Conservation (phyloP, 805 yeast species). For the Hanseniaspora vineae region DNA sequence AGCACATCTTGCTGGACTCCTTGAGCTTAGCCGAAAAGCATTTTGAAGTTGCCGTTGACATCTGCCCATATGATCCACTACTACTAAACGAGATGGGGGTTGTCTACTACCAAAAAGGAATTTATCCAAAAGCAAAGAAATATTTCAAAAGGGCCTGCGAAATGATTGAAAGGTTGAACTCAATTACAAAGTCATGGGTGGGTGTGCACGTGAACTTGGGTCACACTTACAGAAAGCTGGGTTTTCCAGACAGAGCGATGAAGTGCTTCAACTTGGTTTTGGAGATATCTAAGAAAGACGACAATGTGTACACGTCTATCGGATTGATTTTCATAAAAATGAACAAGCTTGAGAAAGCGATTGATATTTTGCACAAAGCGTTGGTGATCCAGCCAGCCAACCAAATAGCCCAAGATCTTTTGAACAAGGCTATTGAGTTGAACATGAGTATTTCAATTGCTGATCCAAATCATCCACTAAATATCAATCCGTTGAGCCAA, state of each 20-base stretch:
- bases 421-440: conserved; percentile 64
- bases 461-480: conserved; percentile 21
- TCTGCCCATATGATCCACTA: conserved; percentile 79
- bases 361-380: conserved; percentile 68
- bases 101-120: conserved; percentile 64
- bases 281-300: conserved; percentile 53
- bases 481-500: conserved; percentile 4
- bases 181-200: conserved; percentile 73
- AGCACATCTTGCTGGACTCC: conserved; percentile 79
- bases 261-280: conserved; percentile 67
- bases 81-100: conserved; percentile 89
- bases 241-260: conserved; percentile 51
- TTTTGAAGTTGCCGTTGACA: conserved; percentile 54
- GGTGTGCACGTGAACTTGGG: conserved; percentile 81
- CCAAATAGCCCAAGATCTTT: conserved; percentile 69
- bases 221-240: conserved; percentile 67
- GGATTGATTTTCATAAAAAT: conserved; percentile 70
- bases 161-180: conserved; percentile 53
- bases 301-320: conserved; percentile 68
- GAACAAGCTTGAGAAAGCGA: conserved; percentile 52
- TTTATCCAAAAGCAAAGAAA: conserved; percentile 53
- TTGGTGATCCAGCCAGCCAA: conserved; percentile 68
- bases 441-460: conserved; percentile 25
- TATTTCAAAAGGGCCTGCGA: conserved; percentile 58
- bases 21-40: conserved; percentile 78